These are phyloP conservation scores for Hydrangea macrophylla DNA, from an alignment of 148 eudicot genomes.

Conservation along the genomic window DNA sequence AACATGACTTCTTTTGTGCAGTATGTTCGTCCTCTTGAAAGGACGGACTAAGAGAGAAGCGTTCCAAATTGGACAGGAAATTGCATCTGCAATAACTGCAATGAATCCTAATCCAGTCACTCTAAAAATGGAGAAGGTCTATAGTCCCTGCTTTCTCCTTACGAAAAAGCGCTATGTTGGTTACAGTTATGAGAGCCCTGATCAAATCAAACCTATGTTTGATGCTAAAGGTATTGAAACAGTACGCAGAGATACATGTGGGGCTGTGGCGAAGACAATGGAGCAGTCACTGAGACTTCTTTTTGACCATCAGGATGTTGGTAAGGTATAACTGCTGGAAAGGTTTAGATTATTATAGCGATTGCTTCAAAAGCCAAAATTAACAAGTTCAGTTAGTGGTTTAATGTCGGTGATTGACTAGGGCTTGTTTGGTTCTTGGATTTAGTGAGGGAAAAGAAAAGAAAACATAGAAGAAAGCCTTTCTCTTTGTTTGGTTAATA, in stretches of 20 bases:
- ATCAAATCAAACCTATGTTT: slow-evolving; percentile 67
- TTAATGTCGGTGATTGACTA: no score
- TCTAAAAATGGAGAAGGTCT: slow-evolving; percentile 95
- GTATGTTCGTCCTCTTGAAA: slow-evolving; percentile 90
- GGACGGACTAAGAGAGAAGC: slow-evolving; percentile 75
- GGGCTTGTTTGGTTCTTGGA: not conserved
- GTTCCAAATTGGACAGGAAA: slow-evolving; percentile 72
- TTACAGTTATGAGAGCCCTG: slow-evolving; percentile 78
- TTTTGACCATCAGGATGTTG: slow-evolving; percentile 60
- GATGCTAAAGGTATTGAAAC: slow-evolving; percentile 99
- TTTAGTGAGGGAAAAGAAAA: not conserved
- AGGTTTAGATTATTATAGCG: not conserved
- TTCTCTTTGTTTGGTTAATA: no score
- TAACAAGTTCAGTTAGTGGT: no score
- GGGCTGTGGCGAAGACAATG: slow-evolving; percentile 85
- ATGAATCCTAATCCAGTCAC: slow-evolving; percentile 82
- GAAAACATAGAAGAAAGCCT: no score
- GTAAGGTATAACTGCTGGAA: slow-evolving; percentile 42
- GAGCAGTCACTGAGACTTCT: slow-evolving; percentile 75
- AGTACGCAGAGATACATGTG: slow-evolving; percentile 92
- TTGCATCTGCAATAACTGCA: slow-evolving; percentile 71
- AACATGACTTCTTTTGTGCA: slow-evolving; percentile 36
- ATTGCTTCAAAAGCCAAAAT: not conserved
- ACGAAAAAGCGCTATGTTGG: slow-evolving; percentile 97
- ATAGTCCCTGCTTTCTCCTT: slow-evolving; percentile 88